Evolutionary conservation across 805 yeast genomes (phyloP).

Genomic region (Teunomyces gatunensis): DNA sequence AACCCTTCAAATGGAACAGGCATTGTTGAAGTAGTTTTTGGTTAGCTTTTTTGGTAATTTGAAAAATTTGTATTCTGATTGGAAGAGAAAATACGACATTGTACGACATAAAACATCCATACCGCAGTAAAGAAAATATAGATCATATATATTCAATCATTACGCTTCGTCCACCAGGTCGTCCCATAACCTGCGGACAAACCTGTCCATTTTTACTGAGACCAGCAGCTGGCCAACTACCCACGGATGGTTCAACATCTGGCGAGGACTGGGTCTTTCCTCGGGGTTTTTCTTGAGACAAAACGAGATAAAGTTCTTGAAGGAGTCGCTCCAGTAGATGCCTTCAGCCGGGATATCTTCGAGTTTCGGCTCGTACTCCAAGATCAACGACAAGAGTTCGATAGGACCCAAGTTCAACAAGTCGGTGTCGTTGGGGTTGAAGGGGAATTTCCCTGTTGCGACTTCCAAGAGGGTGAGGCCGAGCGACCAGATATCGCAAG

Average conservation of each 20-base stretch:
- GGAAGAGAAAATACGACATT: constrained; percentile 9
- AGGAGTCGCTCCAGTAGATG: constrained; percentile 77
- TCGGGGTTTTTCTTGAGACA: constrained; percentile 78
- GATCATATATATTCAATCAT: no score
- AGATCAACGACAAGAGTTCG: constrained; percentile 76
- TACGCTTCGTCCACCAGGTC: constrained; percentile 3
- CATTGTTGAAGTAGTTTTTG: constrained; percentile 21
- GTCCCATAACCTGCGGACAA: constrained; percentile 74
- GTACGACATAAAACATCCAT: neutral
- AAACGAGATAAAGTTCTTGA: constrained; percentile 76
- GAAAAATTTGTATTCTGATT: constrained; percentile 17
- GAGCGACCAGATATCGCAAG: constrained; percentile 95
- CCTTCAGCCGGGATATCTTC: constrained; percentile 73
- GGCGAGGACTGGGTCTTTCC: constrained; percentile 88
- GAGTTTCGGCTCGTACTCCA: constrained; percentile 78
- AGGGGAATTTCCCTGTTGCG: constrained; percentile 89
- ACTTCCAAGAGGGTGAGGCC: constrained; percentile 92
- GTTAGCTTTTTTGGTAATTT: constrained; percentile 5
- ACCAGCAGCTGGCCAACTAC: constrained; percentile 69
- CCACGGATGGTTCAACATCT: constrained; percentile 95
- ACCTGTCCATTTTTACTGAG: constrained; percentile 80
- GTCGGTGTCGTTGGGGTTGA: constrained; percentile 38
- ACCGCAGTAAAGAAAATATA: no score
- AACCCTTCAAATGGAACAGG: constrained; percentile 50
- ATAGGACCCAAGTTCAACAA: constrained; percentile 59